These are phyloP conservation scores for Mucor sp. DNA, from an alignment of 371 early-diverging fungal genomes.

Conservation along the genomic window DNA sequence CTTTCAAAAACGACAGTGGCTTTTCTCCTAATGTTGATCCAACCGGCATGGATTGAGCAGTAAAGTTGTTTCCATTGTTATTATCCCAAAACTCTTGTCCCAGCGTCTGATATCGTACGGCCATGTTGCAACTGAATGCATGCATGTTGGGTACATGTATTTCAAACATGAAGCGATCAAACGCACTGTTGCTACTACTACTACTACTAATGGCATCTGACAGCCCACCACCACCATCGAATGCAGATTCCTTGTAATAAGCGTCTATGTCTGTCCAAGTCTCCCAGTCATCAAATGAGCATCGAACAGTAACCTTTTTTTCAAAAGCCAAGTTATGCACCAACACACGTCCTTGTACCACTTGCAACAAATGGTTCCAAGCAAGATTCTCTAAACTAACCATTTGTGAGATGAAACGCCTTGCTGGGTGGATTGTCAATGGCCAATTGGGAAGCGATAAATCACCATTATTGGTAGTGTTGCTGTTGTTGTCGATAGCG, in stretches of 20 bases:
- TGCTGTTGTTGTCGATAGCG: background rate
- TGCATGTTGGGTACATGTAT: constrained; percentile 2
- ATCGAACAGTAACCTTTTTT: constrained; percentile 22
- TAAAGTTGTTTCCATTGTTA: constrained; percentile 59
- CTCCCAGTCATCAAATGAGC: constrained; percentile 26
- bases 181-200: constrained; percentile 10
- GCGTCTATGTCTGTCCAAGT: constrained; percentile 39
- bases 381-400: constrained; percentile 8
- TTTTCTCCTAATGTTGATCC: background rate
- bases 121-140: constrained; percentile 35
- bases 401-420: constrained; percentile 50
- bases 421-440: constrained; percentile 30
- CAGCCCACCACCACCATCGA: background rate
- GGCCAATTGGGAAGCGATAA: constrained; percentile 19
- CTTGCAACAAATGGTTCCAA: constrained; percentile 10
- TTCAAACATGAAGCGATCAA: constrained; percentile 25
- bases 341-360: constrained; percentile 50
- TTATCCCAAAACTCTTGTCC: constrained; percentile 76
- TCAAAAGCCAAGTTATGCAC: constrained; percentile 27
- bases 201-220: background rate
- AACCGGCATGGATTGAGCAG: background rate
- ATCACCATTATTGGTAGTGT: background rate
- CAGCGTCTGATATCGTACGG: constrained; percentile 59
- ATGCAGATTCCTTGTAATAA: constrained; percentile 42
- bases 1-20: background rate